phyloP scores from a whole-genome alignment of 768 basidiomycete species.

The Auriscalpium vulgare region DNA sequence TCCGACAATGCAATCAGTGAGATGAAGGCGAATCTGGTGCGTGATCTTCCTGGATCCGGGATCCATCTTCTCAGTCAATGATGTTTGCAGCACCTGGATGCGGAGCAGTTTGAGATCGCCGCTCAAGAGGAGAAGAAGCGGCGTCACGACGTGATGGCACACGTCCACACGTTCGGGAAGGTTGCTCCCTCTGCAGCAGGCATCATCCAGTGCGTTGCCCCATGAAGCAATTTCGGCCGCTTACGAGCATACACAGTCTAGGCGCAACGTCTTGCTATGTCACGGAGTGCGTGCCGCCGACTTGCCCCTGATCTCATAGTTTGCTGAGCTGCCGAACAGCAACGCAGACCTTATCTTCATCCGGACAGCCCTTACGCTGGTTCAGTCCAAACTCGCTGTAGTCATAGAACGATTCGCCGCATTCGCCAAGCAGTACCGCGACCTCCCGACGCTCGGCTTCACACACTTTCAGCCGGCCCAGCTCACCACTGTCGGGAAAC shows the following conservation, averaged over 20 bases:
- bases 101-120: conserved; percentile 85
- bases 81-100: conserved; percentile 61
- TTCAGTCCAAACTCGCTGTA: conserved; percentile 81
- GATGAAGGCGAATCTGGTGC: conserved; percentile 88
- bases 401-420: conserved; percentile 82
- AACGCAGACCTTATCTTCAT: conserved; percentile 99
- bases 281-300: conserved; percentile 67
- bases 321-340: conserved; percentile 34
- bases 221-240: not conserved
- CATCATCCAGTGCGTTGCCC: conserved; percentile 74
- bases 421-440: conserved; percentile 82
- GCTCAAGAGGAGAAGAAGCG: conserved; percentile 95
- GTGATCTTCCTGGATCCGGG: conserved; percentile 14
- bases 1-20: conserved; percentile 86
- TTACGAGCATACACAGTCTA: conserved; percentile 38
- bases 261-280: conserved; percentile 99
- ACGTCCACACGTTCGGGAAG: conserved; percentile 93
- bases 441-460: conserved; percentile 90
- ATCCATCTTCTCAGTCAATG: too few relatives aligned
- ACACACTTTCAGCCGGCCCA: conserved; percentile 99
- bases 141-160: conserved; percentile 99
- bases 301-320: not conserved
- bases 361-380: conserved; percentile 74
- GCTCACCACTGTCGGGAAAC: conserved; percentile 95
- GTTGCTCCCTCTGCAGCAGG: conserved; percentile 93